Evolutionary conservation across 352 stramenopile genomes (phyloP).

Genomic region (Globisporangium solare): DNA sequence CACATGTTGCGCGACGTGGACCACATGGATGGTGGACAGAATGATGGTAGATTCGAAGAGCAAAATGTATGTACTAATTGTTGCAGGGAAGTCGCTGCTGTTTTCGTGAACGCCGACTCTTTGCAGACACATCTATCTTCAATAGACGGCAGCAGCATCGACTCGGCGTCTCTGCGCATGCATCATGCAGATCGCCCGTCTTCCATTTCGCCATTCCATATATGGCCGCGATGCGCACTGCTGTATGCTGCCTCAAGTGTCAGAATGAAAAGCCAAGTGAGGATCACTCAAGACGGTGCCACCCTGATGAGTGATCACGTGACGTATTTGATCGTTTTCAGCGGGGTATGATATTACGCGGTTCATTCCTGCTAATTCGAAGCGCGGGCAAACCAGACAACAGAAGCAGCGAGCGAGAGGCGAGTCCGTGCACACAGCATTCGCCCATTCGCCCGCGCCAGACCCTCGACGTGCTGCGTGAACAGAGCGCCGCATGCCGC

Average conservation of each 20-base stretch:
- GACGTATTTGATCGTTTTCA: neutral
- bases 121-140: neutral
- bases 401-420: neutral
- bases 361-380: constrained; percentile 4
- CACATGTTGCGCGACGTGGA: neutral
- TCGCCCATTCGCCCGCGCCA: neutral
- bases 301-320: neutral
- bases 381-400: neutral
- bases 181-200: neutral
- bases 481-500: constrained; percentile 1
- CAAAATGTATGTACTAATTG: constrained; percentile 7
- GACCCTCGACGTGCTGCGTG: neutral
- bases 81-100: neutral
- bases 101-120: too few species aligned
- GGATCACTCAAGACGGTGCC: too few species aligned
- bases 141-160: too few species aligned
- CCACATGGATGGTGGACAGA: neutral
- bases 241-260: too few species aligned
- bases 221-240: too few species aligned
- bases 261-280: too few species aligned
- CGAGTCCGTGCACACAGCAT: neutral
- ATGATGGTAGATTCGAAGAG: neutral
- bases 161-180: too few species aligned
- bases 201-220: too few species aligned
- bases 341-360: neutral